Conservation (phyloP, 768 basidiomycete species). For the Boletus eberwhitei region DNA sequence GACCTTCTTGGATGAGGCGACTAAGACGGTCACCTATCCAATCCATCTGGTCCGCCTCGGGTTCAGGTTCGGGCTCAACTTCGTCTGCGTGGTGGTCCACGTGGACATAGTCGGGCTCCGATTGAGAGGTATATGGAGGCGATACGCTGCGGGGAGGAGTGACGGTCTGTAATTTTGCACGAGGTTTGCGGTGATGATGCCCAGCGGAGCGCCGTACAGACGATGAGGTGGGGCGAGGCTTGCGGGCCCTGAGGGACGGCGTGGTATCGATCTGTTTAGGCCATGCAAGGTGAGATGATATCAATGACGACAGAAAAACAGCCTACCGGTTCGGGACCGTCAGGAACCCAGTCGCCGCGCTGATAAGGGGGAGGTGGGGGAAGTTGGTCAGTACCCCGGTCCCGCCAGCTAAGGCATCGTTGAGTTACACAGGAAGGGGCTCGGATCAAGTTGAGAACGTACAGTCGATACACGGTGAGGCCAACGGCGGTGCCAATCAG, state of each 20-base stretch:
- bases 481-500: constrained; percentile 86
- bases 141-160: constrained; percentile 29
- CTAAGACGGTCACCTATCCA: constrained; percentile 75
- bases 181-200: constrained; percentile 37
- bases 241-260: constrained; percentile 39
- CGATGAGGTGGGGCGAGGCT: constrained; percentile 32
- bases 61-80: constrained; percentile 34
- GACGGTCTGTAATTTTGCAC: constrained; percentile 21
- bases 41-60: constrained; percentile 63
- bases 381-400: constrained; percentile 54
- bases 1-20: constrained; percentile 73
- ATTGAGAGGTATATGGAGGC: constrained; percentile 29
- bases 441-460: constrained; percentile 32
- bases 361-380: constrained; percentile 67
- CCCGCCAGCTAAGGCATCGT: constrained; percentile 59
- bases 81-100: constrained; percentile 31
- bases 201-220: constrained; percentile 33
- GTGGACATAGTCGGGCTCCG: constrained; percentile 43
- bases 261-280: constrained; percentile 34
- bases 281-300: constrained; percentile 16
- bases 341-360: constrained; percentile 53
- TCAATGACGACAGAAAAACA: background rate
- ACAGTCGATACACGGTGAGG: constrained; percentile 84
- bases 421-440: background rate
- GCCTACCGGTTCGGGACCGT: constrained; percentile 36